Percentiles rank a stretch among this genome's conserved stretches.
Conservation (phyloP, 768 basidiomycete genomes). For the Lactarius evosmus region DNA sequence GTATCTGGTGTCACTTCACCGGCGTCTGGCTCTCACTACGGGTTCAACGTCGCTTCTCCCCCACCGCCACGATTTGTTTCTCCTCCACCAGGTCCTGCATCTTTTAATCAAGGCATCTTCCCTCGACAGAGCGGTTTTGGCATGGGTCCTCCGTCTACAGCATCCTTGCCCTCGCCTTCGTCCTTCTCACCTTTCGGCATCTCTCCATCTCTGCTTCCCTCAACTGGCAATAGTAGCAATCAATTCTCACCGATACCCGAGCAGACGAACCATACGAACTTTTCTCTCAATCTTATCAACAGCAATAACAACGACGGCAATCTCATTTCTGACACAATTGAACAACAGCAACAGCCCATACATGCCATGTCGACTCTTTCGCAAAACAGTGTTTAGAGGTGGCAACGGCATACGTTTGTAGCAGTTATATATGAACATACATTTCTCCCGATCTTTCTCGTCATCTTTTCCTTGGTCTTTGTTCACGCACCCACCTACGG, state of each 20-base stretch:
- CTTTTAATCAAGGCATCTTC: conserved; percentile 26
- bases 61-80: conserved; percentile 40
- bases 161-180: conserved; percentile 28
- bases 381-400: conserved; percentile 27
- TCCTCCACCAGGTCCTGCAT: conserved; percentile 33
- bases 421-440: conserved; percentile 32
- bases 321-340: conserved; percentile 29
- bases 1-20: conserved; percentile 35
- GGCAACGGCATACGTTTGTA: conserved; percentile 28
- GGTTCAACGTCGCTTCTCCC: conserved; percentile 36
- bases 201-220: conserved; percentile 34
- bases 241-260: conserved; percentile 31
- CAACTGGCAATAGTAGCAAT: conserved; percentile 27
- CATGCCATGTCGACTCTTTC: conserved; percentile 27
- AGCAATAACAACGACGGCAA: conserved; percentile 28
- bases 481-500: conserved; percentile 27
- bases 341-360: conserved; percentile 27
- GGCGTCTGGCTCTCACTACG: conserved; percentile 32
- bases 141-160: conserved; percentile 28
- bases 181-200: conserved; percentile 40
- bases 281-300: conserved; percentile 27
- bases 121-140: conserved; percentile 32
- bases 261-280: conserved; percentile 28
- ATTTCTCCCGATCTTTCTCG: conserved; percentile 23
- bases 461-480: conserved; percentile 25